Percentiles rank a stretch among this genome's conserved stretches.
phyloP scores from a whole-genome alignment of 306 rosid genomes.

The Gastrolobium villosum region DNA sequence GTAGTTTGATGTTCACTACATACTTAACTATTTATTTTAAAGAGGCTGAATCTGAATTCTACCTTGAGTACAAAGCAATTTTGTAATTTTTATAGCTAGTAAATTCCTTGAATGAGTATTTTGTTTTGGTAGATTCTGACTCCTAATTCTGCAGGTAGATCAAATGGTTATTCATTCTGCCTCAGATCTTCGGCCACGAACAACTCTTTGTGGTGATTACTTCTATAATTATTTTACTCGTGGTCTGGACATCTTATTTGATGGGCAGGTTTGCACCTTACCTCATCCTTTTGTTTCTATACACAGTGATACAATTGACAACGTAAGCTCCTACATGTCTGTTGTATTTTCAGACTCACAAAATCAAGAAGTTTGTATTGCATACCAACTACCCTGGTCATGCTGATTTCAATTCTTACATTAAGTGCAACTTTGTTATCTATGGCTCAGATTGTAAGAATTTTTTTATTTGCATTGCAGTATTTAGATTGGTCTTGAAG shows the following conservation, averaged over 20 bases:
- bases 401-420: constrained; percentile 96
- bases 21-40: constrained; percentile 5
- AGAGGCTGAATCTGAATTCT: constrained; percentile 25
- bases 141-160: constrained; percentile 72
- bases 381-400: constrained; percentile 98
- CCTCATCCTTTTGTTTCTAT: constrained; percentile 30
- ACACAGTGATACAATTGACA: constrained; percentile 16
- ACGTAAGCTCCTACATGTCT: constrained; percentile 25
- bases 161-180: constrained; percentile 99
- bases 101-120: constrained; percentile 36
- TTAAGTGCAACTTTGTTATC: constrained; percentile 94
- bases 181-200: constrained; percentile 86
- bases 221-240: constrained; percentile 96
- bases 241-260: constrained; percentile 95
- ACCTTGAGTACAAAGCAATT: constrained; percentile 15
- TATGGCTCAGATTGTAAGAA: constrained; percentile 71
- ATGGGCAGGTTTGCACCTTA: constrained; percentile 79
- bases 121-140: constrained; percentile 35
- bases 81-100: neutral
- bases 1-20: constrained; percentile 7
- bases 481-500: constrained; percentile 39
- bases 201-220: constrained; percentile 96
- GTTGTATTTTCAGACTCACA: constrained; percentile 82
- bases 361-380: constrained; percentile 96
- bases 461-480: constrained; percentile 15